Base-by-base conservation (phyloP, 495 filamentous ascomycete genomes). In the Daldinia caldariorum region DNA sequence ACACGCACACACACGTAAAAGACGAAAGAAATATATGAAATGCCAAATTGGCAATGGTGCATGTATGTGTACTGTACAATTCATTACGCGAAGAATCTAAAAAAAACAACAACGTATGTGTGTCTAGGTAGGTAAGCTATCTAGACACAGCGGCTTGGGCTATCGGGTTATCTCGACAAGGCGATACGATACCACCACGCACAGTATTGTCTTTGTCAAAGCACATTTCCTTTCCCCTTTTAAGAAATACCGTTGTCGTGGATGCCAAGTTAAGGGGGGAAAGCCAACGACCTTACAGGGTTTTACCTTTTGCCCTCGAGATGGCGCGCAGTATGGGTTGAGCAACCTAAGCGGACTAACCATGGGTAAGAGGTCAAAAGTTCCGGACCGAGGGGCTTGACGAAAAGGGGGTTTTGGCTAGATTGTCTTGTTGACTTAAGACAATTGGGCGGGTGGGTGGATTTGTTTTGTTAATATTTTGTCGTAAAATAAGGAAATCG, bases 31-130 rank as follows among this genome's bases (percentile, higher is more conserved):
- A 26, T 26, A 26, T 26, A 26, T 26, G 26, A 26, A 26, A 26
- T 26, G 3, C 12, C 49, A 53, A 53, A 26, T 32, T 31, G 31
- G 49, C 49, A 53, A 53, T 16, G 7, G 13, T 53, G 49, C 29
- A 10, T n/a, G 5, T 26, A 26, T 26, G 26, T 32, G 49, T 53
- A 32, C 29, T 53, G 49, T 53, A 53, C 49, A 53, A 53, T 53
- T 53, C 49, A 53, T 53, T 53, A 53, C 26, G 14, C 12, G 49
- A 32, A 53, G 22, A 53, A 53, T 32, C 26, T 53, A 53, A 53
- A 26, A 26, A 26, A 26, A 26, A 26, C 1, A 3, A 3, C 26
- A 26, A 26, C 26, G 26, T 26, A 26, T 26, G 26, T 26, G 26
- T 32, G 32, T 53, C 49, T 32, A 53, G 49, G 26, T 26, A 26